A percentile compares a stretch with the other conserved stretches of the same genome.
Conservation (phyloP, 2,329 filamentous ascomycete species). For the Fusarium sp. region DNA sequence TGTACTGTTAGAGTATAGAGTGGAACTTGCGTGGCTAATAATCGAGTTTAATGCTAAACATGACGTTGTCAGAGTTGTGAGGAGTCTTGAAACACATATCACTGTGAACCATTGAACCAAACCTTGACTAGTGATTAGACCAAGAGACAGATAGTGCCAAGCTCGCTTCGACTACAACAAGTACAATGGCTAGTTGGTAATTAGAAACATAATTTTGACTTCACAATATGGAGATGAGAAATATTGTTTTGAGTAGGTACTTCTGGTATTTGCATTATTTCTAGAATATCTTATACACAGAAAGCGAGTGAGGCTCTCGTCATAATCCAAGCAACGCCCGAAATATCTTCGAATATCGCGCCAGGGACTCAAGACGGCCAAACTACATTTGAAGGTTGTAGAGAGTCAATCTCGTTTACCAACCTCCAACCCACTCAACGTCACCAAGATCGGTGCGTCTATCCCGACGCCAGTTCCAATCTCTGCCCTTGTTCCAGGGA, state of each 20-base stretch:
- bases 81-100: not conserved
- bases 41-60: not conserved
- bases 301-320: slow-evolving; percentile 69
- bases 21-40: not conserved
- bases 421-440: slow-evolving; percentile 95
- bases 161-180: not conserved
- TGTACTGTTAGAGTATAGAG: not conserved
- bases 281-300: slow-evolving; percentile 70
- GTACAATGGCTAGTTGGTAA: not conserved
- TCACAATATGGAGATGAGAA: not conserved
- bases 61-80: not conserved
- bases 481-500: slow-evolving; percentile 69
- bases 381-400: slow-evolving; percentile 71
- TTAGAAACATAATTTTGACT: not conserved
- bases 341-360: slow-evolving; percentile 45
- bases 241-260: slow-evolving; percentile 68
- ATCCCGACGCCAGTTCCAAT: slow-evolving; percentile 73
- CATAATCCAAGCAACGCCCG: slow-evolving; percentile 45
- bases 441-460: slow-evolving; percentile 77
- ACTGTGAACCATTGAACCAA: not conserved
- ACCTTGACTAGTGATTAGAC: not conserved
- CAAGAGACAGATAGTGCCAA: not conserved
- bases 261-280: slow-evolving; percentile 70
- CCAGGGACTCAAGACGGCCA: slow-evolving; percentile 49
- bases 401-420: slow-evolving; percentile 70